Evolutionary conservation across 495 filamentous ascomycete species (phyloP), one percentile per base, ranked within the genome.

Genomic region (Cladorrhinum samala): DNA sequence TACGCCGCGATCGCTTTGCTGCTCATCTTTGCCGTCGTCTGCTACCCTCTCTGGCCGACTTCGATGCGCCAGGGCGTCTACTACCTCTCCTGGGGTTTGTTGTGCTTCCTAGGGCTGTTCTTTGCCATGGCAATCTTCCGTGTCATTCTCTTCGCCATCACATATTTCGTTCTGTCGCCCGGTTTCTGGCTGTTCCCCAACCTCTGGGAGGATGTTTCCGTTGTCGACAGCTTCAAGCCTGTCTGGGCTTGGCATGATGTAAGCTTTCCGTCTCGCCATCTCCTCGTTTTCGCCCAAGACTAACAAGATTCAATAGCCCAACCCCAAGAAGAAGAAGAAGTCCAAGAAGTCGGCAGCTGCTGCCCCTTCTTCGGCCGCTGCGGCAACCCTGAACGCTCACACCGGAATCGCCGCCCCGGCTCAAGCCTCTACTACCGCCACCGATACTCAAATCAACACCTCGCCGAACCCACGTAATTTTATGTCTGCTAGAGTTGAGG

Each of bases 211-310:
- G 94, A 99, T 66, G 94, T 99, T 41, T 93, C 92, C 7, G 96
- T 99, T 71, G 86, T 97, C 63, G 94, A 99, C 56, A 94, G 88
- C 70, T 99, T 99, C 77, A 86, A 86, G 71, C 94, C 94, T 21
- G 68, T 93, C 30, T 97, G 94, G 92, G 94, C 88, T 46, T 99
- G 94, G 94, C 93, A 97, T 69, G 90, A 97, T 85, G 93, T 95
- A 69, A 60, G 77, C 68, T 44, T 55, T 49, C 37, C 58, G 50
- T 16, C 39, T 27, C 21, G n/a, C 46, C 24, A 50, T 30, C 57
- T 42, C 39, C 39, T 47, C 11, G 45, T 46, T 2, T n/a, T n/a
- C n/a, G n/a, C n/a, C n/a, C n/a, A 16, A 23, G 11, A 38, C 13
- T 57, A 46, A 9, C 11, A 38, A 5, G 41, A 50, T 37, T 51